These are phyloP conservation scores for Neurospora cerealis DNA, from an alignment of 495 filamentous ascomycete genomes.

Conservation along the genomic window DNA sequence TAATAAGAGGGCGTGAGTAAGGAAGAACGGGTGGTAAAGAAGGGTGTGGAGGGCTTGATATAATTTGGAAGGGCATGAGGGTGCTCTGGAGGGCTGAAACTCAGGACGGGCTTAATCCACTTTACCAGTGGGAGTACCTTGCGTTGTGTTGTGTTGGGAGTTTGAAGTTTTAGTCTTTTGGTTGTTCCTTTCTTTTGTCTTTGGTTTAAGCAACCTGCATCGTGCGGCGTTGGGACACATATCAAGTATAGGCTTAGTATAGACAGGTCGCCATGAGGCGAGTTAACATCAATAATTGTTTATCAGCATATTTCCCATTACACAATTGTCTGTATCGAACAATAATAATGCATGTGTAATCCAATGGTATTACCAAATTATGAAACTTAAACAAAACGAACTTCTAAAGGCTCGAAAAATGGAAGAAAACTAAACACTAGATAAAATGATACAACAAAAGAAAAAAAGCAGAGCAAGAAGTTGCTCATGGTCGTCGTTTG, in stretches of 20 bases:
- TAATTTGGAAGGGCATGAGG: neutral
- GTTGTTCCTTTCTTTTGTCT: neutral
- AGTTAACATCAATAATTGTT: neutral
- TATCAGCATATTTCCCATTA: neutral
- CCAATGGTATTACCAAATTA: neutral
- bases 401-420: neutral
- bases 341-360: neutral
- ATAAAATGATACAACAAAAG: neutral
- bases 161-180: neutral
- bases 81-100: neutral
- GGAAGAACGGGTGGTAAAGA: neutral
- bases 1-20: neutral
- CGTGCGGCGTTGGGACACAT: neutral
- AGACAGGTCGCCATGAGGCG: neutral
- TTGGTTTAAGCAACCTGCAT: neutral
- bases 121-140: neutral
- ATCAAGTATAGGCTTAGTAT: neutral
- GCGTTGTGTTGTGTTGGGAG: neutral
- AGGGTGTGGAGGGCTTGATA: neutral
- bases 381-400: neutral
- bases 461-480: neutral
- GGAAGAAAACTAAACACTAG: neutral
- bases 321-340: neutral
- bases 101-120: neutral
- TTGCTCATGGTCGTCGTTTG: neutral